A percentile compares a stretch with the other conserved stretches of the same genome.
phyloP scores from a whole-genome alignment of 2,329 filamentous ascomycete species.

The Pseudogymnoascus sp. region DNA sequence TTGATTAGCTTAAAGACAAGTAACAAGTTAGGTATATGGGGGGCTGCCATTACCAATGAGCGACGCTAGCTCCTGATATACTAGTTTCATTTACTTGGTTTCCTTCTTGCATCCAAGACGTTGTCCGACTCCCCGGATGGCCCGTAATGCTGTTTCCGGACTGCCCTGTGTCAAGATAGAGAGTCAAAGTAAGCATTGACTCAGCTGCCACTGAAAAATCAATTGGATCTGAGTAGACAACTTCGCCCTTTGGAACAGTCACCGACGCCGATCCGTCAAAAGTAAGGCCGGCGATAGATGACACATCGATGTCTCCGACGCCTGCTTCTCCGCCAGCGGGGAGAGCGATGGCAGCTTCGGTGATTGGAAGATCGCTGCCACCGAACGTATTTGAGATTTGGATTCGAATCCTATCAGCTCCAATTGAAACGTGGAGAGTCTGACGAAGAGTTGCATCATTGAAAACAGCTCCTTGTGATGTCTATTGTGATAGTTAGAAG shows the following conservation, averaged over 20 bases:
- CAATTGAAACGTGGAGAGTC: slow-evolving; percentile 52
- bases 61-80: slow-evolving; percentile 23
- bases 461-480: slow-evolving; percentile 41
- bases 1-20: not conserved
- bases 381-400: slow-evolving; percentile 61
- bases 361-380: slow-evolving; percentile 49
- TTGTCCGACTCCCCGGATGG: slow-evolving; percentile 58
- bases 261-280: slow-evolving; percentile 48
- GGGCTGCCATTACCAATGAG: slow-evolving; percentile 31
- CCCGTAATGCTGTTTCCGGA: slow-evolving; percentile 48
- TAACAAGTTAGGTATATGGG: not conserved
- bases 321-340: slow-evolving; percentile 47
- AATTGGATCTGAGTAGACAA: slow-evolving; percentile 54
- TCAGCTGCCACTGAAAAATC: slow-evolving; percentile 43
- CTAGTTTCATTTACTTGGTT: slow-evolving; percentile 44
- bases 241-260: slow-evolving; percentile 46
- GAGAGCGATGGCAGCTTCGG: slow-evolving; percentile 48
- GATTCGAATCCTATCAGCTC: slow-evolving; percentile 48
- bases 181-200: slow-evolving; percentile 46
- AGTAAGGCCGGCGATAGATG: slow-evolving; percentile 45
- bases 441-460: slow-evolving; percentile 57
- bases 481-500: slow-evolving; percentile 17
- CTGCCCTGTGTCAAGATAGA: slow-evolving; percentile 52
- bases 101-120: slow-evolving; percentile 50
- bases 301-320: slow-evolving; percentile 41